Conservation (phyloP, 1,139 yeast species). For the Yamadazyma songkhlaensis region DNA sequence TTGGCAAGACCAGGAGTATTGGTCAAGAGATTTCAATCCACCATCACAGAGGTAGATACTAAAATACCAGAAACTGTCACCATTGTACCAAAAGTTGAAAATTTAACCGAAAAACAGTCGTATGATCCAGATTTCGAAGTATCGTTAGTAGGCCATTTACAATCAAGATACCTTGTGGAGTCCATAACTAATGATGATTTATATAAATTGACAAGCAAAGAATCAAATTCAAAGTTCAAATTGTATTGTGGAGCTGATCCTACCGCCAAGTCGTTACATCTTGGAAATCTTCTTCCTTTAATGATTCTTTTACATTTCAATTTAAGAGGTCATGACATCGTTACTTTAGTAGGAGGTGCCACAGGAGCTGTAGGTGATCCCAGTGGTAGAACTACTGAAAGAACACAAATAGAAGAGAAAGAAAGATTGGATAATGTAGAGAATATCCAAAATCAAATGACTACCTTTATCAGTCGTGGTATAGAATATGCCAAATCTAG, state of each 20-base stretch:
- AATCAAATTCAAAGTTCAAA: conserved; percentile 40
- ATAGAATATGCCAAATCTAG: conserved; percentile 57
- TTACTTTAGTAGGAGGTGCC: conserved; percentile 94
- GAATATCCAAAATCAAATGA: conserved; percentile 61
- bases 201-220: conserved; percentile 32
- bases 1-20: not conserved
- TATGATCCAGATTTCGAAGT: conserved; percentile 29
- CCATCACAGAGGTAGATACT: not conserved
- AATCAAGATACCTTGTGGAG: conserved; percentile 47
- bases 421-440: conserved; percentile 59
- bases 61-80: conserved; percentile 17
- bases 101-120: conserved; percentile 23
- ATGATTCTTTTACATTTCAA: conserved; percentile 82
- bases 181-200: conserved; percentile 48
- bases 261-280: conserved; percentile 81
- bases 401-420: conserved; percentile 52
- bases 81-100: conserved; percentile 36
- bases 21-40: conserved; percentile 1
- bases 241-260: conserved; percentile 97
- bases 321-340: conserved; percentile 78
- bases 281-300: conserved; percentile 87
- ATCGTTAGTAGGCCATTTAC: conserved; percentile 45
- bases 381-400: conserved; percentile 80
- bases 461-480: conserved; percentile 59
- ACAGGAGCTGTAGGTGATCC: conserved; percentile 98